These are phyloP conservation scores for Ceriops decandra DNA, from an alignment of 345 rosid genomes.

Conservation along the genomic window DNA sequence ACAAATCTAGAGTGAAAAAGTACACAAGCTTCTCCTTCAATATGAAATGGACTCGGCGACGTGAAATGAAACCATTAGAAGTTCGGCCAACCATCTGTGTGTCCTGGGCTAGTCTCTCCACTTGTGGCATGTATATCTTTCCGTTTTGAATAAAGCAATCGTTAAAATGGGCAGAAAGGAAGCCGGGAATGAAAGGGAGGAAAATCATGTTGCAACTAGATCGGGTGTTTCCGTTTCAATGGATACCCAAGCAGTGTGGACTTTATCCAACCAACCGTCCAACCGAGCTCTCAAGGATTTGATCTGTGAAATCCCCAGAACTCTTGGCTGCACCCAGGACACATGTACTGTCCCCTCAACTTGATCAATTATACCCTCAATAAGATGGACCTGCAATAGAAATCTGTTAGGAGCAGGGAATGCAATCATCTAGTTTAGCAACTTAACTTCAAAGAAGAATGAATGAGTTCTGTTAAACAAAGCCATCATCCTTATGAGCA, in stretches of 20 bases:
- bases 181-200: background rate
- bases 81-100: constrained; percentile 1
- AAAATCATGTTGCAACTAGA: constrained; percentile 67
- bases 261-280: constrained; percentile 82
- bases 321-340: constrained; percentile 99
- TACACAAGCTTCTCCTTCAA: background rate
- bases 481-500: too few relatives aligned
- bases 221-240: constrained; percentile 98
- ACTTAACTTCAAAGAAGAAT: too few relatives aligned
- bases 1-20: background rate
- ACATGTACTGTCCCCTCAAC: constrained; percentile 86
- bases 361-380: constrained; percentile 96
- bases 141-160: constrained; percentile 1
- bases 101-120: constrained; percentile 1
- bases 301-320: constrained; percentile 89
- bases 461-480: too few relatives aligned
- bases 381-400: constrained; percentile 78
- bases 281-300: constrained; percentile 79
- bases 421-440: background rate
- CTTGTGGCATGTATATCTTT: background rate
- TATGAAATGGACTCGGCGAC: constrained; percentile 10
- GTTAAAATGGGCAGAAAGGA: constrained; percentile 12
- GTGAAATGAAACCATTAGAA: constrained; percentile 4
- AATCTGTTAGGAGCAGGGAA: background rate
- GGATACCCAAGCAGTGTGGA: constrained; percentile 70